Conservation (phyloP, 495 filamentous ascomycete species). For the Pyrenopolyporus hunteri region DNA sequence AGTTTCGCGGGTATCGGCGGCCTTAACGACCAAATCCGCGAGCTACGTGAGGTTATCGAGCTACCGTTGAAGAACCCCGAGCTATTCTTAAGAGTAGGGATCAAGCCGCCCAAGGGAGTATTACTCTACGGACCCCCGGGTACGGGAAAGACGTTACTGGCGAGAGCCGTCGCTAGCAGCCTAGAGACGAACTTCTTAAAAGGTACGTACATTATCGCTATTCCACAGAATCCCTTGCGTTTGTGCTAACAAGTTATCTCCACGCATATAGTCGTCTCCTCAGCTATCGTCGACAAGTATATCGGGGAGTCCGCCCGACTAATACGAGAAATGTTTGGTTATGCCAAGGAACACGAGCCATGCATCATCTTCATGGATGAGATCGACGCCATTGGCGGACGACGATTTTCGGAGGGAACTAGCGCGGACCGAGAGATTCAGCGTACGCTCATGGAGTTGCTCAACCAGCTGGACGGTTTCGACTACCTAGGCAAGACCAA, state of each 20-base stretch:
- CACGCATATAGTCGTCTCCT: conserved; percentile 79
- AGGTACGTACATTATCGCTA: conserved; percentile 58
- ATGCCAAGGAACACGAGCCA: conserved; percentile 98
- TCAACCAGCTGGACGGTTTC: conserved; percentile 99
- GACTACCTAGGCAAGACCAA: conserved; percentile 99
- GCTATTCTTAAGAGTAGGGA: conserved; percentile 94
- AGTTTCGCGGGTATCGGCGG: conserved; percentile 99
- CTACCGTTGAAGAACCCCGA: conserved; percentile 98
- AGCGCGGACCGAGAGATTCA: conserved; percentile 99
- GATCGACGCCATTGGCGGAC: conserved; percentile 98
- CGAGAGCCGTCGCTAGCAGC: conserved; percentile 94
- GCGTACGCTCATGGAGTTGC: conserved; percentile 97
- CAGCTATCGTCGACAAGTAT: conserved; percentile 99
- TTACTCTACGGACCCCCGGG: conserved; percentile 96
- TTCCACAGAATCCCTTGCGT: conserved; percentile 1
- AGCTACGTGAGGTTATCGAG: conserved; percentile 97
- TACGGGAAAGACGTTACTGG: conserved; percentile 95
- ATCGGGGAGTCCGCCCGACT: conserved; percentile 97
- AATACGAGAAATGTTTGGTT: conserved; percentile 99
- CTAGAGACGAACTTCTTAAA: conserved; percentile 99
- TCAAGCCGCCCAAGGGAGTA: conserved; percentile 99
- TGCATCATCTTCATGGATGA: conserved; percentile 99
- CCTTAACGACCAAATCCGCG: conserved; percentile 97
- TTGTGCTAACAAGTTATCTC: conserved; percentile 15
- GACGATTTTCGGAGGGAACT: conserved; percentile 97